These are phyloP conservation scores for Taphrina communis DNA, from an alignment of 1,139 yeast genomes.

Conservation along the genomic window DNA sequence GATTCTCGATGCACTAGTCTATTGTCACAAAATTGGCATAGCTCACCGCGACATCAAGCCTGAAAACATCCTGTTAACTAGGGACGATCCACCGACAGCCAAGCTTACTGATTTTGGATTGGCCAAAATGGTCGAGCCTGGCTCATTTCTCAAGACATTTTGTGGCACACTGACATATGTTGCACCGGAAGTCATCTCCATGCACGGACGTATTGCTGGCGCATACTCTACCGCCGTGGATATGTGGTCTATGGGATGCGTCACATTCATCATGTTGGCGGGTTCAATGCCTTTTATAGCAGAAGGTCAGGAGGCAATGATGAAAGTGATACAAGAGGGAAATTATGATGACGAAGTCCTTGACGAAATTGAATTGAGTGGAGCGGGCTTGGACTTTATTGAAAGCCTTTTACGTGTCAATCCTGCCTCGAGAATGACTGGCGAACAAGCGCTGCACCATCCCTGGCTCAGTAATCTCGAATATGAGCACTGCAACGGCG, in stretches of 20 bases:
- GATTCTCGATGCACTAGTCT: constrained; percentile 78
- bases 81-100: constrained; percentile 74
- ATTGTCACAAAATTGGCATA: constrained; percentile 86
- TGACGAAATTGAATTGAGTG: constrained; percentile 66
- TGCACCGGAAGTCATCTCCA: constrained; percentile 73
- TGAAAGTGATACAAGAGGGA: constrained; percentile 90
- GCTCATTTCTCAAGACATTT: constrained; percentile 77
- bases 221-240: constrained; percentile 92
- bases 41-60: constrained; percentile 89
- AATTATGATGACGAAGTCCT: constrained; percentile 81
- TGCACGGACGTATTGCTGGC: constrained; percentile 59
- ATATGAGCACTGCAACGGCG: neutral
- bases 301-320: constrained; percentile 86
- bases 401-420: constrained; percentile 69
- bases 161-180: constrained; percentile 90
- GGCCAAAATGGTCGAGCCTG: constrained; percentile 72
- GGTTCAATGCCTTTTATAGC: constrained; percentile 98
- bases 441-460: constrained; percentile 69
- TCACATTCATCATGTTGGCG: constrained; percentile 87
- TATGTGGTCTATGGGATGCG: constrained; percentile 96
- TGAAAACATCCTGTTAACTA: constrained; percentile 83
- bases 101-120: constrained; percentile 96
- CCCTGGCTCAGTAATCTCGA: constrained; percentile 58
- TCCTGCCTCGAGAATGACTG: constrained; percentile 69
- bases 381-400: constrained; percentile 58